Conservation (phyloP, 345 rosid genomes). For the Eucalyptus dawsonii region DNA sequence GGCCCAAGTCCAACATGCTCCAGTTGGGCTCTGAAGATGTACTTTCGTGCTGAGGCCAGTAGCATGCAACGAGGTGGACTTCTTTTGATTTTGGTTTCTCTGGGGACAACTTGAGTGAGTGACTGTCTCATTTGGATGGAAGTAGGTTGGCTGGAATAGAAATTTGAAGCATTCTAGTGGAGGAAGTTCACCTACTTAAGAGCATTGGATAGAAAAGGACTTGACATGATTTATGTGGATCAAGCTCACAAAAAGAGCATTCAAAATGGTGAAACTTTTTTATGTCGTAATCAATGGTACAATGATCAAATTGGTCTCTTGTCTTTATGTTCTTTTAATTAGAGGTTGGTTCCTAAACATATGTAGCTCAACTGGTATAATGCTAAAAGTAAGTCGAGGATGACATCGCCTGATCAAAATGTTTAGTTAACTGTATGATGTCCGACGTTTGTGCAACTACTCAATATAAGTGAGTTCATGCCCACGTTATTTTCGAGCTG, state of each 20-base stretch:
- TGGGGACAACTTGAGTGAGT: neutral
- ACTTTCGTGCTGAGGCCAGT: neutral
- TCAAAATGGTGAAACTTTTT: neutral
- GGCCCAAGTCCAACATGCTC: neutral
- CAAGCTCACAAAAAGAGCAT: neutral
- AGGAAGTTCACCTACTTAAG: neutral
- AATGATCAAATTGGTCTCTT: fast-evolving
- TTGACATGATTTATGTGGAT: neutral
- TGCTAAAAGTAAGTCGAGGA: neutral
- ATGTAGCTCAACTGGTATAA: neutral
- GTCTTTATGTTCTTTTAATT: neutral
- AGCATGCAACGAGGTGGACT: neutral
- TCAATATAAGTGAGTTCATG: neutral
- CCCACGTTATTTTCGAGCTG: neutral
- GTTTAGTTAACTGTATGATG: fast-evolving
- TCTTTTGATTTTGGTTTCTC: neutral
- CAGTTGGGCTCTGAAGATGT: neutral
- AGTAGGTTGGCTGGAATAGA: neutral
- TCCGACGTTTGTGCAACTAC: neutral
- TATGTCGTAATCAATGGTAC: fast-evolving
- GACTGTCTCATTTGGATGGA: neutral
- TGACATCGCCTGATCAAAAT: neutral
- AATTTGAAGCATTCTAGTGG: neutral
- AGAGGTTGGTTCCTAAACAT: neutral
- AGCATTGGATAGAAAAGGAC: neutral